phyloP scores from a whole-genome alignment of 345 rosid species.

The Raphanus raphanistrum region DNA sequence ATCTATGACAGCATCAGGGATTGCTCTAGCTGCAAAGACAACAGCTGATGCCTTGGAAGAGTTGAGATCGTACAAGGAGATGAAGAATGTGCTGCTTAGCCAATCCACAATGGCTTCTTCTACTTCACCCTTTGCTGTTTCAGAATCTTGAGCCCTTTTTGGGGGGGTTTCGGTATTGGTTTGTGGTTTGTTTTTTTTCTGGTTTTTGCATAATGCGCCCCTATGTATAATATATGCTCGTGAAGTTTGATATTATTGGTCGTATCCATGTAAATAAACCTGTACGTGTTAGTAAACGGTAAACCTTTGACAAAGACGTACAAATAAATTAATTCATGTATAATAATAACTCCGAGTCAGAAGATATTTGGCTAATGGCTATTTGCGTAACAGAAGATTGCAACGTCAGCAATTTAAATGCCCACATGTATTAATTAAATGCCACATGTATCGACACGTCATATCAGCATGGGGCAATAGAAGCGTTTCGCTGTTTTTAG shows the following conservation, averaged over 20 bases:
- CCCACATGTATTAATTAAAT: no score
- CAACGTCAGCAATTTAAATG: background rate
- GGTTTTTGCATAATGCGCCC: slow-evolving; percentile 4
- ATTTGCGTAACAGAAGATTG: background rate
- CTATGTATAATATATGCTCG: background rate
- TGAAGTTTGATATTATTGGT: background rate
- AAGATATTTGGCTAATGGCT: no score
- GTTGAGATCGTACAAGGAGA: slow-evolving; percentile 65
- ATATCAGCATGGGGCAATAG: background rate
- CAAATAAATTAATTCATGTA: no score
- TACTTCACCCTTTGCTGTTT: slow-evolving; percentile 27
- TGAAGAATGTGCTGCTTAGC: slow-evolving; percentile 60
- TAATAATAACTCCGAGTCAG: no score
- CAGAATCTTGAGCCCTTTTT: slow-evolving; percentile 26
- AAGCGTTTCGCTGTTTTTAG: slow-evolving; percentile 26
- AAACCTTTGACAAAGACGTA: no score
- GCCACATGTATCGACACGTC: slow-evolving; percentile 33
- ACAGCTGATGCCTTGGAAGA: slow-evolving; percentile 91
- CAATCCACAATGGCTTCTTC: slow-evolving; percentile 37
- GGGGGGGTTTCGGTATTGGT: background rate
- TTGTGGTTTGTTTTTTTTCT: background rate
- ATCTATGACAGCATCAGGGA: slow-evolving; percentile 50
- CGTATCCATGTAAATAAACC: slow-evolving; percentile 14
- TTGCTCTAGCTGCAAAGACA: slow-evolving; percentile 54
- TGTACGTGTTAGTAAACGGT: background rate